These are phyloP conservation scores for Salix dunnii DNA, from an alignment of 345 rosid genomes.

Conservation along the genomic window DNA sequence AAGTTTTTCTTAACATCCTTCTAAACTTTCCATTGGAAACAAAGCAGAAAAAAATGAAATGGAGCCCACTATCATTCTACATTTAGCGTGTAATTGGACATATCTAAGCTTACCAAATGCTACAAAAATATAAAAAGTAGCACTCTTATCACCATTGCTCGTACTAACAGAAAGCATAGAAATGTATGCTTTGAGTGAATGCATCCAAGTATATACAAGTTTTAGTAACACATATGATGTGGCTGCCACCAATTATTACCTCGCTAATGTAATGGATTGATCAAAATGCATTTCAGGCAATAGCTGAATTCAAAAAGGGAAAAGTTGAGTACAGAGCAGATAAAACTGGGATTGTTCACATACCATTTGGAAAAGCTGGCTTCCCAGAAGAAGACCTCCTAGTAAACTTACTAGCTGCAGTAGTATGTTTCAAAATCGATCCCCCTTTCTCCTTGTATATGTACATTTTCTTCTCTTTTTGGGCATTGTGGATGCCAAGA, in stretches of 20 bases:
- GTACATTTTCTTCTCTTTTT: background rate
- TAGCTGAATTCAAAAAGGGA: constrained; percentile 92
- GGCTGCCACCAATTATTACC: background rate
- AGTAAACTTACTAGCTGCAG: constrained; percentile 69
- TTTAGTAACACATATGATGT: background rate
- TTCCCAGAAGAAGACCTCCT: constrained; percentile 83
- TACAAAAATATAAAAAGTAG: background rate
- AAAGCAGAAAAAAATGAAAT: background rate
- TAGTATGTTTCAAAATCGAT: constrained; percentile 40
- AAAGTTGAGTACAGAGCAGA: constrained; percentile 92
- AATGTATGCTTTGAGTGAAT: background rate
- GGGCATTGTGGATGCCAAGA: background rate
- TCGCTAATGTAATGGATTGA: background rate
- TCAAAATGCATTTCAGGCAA: constrained; percentile 55
- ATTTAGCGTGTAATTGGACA: background rate
- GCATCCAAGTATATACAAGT: too few relatives aligned
- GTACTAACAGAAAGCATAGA: background rate
- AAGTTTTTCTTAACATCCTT: background rate
- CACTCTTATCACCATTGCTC: background rate
- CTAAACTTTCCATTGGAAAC: background rate
- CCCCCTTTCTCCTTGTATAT: background rate
- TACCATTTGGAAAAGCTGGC: constrained; percentile 75
- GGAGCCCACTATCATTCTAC: background rate
- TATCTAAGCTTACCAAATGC: background rate
- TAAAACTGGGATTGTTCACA: constrained; percentile 97